These are phyloP conservation scores for Fistulina hepatica DNA, from an alignment of 1,284 basidiomycete species.

Conservation along the genomic window DNA sequence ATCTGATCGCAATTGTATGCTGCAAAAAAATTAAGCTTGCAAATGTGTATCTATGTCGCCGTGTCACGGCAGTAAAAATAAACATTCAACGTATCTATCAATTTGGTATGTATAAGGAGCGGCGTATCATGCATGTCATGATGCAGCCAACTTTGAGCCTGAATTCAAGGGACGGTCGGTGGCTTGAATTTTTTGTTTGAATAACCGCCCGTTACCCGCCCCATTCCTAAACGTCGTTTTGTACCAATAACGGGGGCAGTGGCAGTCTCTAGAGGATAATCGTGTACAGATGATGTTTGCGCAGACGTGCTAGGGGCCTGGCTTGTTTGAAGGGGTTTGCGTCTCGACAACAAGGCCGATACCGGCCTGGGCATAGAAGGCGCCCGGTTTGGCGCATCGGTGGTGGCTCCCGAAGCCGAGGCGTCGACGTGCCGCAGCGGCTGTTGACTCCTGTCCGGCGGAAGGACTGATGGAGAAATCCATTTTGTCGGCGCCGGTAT, in stretches of 20 bases:
- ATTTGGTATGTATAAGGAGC: no score
- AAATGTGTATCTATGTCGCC: no score
- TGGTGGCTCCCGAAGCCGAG: not conserved
- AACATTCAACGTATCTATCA: no score
- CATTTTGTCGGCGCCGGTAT: conserved; percentile 1
- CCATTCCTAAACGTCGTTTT: conserved; percentile 53
- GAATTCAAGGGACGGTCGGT: conserved; percentile 22
- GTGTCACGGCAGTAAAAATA: no score
- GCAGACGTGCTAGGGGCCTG: not conserved
- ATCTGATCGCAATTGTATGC: no score
- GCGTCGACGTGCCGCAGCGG: not conserved
- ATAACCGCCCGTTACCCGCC: conserved; percentile 37
- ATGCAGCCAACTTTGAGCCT: no score
- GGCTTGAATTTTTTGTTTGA: conserved; percentile 58
- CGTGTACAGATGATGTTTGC: no score
- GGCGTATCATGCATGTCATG: no score
- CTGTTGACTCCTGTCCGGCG: not conserved
- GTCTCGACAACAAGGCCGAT: not conserved
- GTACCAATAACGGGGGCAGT: conserved; percentile 18
- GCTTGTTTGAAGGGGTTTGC: not conserved
- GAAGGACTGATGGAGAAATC: not conserved
- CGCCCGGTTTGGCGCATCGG: not conserved
- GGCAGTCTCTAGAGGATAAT: no score
- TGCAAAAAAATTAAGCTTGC: no score
- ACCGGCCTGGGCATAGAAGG: not conserved